Percentiles rank a stretch among this genome's conserved stretches.
Evolutionary conservation across 257 asterid genomes (phyloP).

Genomic region (Rauvolfia tetraphylla): DNA sequence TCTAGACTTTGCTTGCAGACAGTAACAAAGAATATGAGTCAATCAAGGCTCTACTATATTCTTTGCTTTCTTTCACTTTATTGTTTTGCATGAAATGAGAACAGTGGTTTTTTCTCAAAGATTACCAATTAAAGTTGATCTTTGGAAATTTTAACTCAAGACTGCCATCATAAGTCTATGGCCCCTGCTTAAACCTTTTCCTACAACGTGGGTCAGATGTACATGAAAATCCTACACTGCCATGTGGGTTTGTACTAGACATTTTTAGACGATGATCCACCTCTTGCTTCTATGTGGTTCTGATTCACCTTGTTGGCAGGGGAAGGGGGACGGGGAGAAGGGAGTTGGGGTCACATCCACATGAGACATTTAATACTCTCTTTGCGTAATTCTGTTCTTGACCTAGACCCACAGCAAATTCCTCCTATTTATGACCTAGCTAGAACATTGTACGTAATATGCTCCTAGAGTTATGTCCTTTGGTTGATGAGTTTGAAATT

Average conservation of each 20-base stretch:
- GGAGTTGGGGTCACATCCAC: not conserved
- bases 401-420: not conserved
- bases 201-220: conserved; percentile 25
- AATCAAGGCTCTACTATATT: not conserved
- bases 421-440: not conserved
- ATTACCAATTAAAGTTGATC: conserved; percentile 11
- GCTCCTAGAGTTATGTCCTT: not conserved
- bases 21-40: conserved; percentile 40
- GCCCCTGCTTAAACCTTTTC: conserved; percentile 26
- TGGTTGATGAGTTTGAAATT: not conserved
- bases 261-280: not conserved
- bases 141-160: conserved; percentile 22
- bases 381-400: conserved; percentile 5
- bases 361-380: not conserved
- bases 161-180: conserved; percentile 36
- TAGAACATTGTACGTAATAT: not conserved
- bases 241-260: conserved; percentile 24
- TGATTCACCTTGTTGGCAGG: not conserved
- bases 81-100: conserved; percentile 20
- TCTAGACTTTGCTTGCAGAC: conserved; percentile 49
- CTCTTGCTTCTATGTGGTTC: conserved; percentile 6
- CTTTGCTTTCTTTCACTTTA: conserved; percentile 12
- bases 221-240: conserved; percentile 20
- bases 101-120: conserved; percentile 10
- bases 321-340: too few species aligned